Evolutionary conservation across 2,329 filamentous ascomycete genomes (phyloP), one percentile per base, ranked within the genome.

Genomic region (Furcasterigmium furcatum): DNA sequence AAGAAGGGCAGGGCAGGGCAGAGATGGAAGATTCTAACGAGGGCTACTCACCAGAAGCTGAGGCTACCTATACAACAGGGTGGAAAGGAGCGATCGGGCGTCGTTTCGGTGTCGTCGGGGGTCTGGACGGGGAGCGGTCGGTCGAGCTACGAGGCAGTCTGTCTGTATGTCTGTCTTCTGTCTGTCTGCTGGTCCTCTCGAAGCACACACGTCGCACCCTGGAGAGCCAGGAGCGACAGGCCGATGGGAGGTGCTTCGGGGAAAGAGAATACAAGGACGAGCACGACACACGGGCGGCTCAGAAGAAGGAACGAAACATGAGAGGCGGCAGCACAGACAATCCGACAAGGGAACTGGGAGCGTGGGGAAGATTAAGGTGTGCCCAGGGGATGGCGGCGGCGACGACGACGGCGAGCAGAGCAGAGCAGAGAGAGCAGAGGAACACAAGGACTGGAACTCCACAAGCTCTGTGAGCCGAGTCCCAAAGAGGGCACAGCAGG

Each of bases 211-310:
- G 62, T 61, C 65, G 68, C 63, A 64, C 62, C 68, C 70, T 70
- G 68, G 70, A 66, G 59, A 67, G 64, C 68, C 69, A 70, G 69
- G 68, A 63, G 64, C 67, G 65, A 60, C 66, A 68, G 59, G 59
- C 55, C 57, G 53, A 59, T 54, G 58, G 57, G 56, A 56, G 53
- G 52, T 50, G 53, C 46, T 44, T 52, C 54, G 54, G 53, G 52
- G 55, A 41, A 61, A 39, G 20, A 39, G 36, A 39, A 39, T 39
- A 24, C 36, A 39, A 39, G 22, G 12, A 39, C 36, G 19, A 61
- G 57, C 56, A 56, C 61, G 58, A 61, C 47, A 50, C 47, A 51
- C 48, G 41, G 30, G 44, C 46, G 46, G 49, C 46, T 51, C 27
- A 43, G 30, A 38, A 38, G 32, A 43, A 43, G 22, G 41, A 27